Evolutionary conservation across 352 stramenopile genomes (phyloP).

Genomic region (Pythium brachiatum): DNA sequence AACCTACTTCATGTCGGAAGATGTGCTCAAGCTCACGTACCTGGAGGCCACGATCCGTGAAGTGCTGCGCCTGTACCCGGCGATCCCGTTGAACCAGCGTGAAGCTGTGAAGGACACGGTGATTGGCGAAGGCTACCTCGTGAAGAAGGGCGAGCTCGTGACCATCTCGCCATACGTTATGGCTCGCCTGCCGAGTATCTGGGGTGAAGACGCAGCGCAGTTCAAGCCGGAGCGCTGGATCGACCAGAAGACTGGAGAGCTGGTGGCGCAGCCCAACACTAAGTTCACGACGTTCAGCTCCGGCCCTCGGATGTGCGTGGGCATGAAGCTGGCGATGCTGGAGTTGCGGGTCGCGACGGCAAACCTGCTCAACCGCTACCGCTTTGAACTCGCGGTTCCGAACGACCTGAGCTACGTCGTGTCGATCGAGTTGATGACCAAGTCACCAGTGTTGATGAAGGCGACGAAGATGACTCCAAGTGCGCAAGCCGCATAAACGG

Average conservation of each 20-base stretch:
- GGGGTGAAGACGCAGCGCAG: constrained; percentile 46
- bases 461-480: not conserved
- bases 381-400: constrained; percentile 5
- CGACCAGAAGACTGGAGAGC: constrained; percentile 11
- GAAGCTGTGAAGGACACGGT: constrained; percentile 51
- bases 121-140: constrained; percentile 24
- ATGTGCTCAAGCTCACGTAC: constrained; percentile 49
- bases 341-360: constrained; percentile 25
- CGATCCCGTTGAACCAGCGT: constrained; percentile 55
- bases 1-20: constrained; percentile 37
- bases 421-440: constrained; percentile 7
- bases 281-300: constrained; percentile 40
- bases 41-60: constrained; percentile 52
- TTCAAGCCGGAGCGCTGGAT: constrained; percentile 63
- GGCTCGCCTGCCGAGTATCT: constrained; percentile 28
- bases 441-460: constrained; percentile 11
- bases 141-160: constrained; percentile 24
- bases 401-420: constrained; percentile 15
- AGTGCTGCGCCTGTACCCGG: constrained; percentile 53
- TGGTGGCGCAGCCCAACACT: constrained; percentile 6
- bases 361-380: constrained; percentile 15
- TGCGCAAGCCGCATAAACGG: not conserved
- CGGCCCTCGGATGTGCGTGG: constrained; percentile 43
- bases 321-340: constrained; percentile 45
- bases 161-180: constrained; percentile 33